A percentile compares a stretch with the other conserved stretches of the same genome.
These are phyloP conservation scores for Pythium folliculosum DNA, from an alignment of 352 stramenopile species.

Conservation along the genomic window DNA sequence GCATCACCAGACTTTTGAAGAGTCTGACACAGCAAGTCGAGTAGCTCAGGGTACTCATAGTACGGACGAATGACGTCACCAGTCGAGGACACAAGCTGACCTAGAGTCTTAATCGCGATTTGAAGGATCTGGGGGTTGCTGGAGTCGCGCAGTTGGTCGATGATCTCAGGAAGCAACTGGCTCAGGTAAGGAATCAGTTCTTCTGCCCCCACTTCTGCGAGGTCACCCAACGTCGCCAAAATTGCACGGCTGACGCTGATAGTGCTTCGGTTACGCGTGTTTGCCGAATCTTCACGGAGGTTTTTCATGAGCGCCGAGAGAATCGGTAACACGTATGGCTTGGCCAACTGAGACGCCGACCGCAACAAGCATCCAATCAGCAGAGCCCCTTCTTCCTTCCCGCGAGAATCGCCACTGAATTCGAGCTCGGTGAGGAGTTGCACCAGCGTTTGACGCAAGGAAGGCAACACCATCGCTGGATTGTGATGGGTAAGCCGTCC, in stretches of 20 bases:
- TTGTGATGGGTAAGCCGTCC: slow-evolving; percentile 86
- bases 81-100: slow-evolving; percentile 80
- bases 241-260: slow-evolving; percentile 86
- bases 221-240: slow-evolving; percentile 76
- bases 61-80: slow-evolving; percentile 85
- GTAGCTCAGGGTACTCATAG: slow-evolving; percentile 82
- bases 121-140: slow-evolving; percentile 86
- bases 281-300: slow-evolving; percentile 77
- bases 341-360: slow-evolving; percentile 73
- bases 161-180: slow-evolving; percentile 86
- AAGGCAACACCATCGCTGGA: slow-evolving; percentile 76
- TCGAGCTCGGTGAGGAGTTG: slow-evolving; percentile 86
- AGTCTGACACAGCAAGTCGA: slow-evolving; percentile 76
- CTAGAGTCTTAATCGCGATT: slow-evolving; percentile 84
- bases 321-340: slow-evolving; percentile 86
- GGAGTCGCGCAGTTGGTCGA: slow-evolving; percentile 84
- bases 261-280: slow-evolving; percentile 72
- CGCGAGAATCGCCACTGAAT: slow-evolving; percentile 78
- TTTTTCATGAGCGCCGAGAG: slow-evolving; percentile 88
- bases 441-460: slow-evolving; percentile 82
- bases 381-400: slow-evolving; percentile 82
- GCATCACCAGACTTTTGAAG: slow-evolving; percentile 82
- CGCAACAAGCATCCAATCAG: slow-evolving; percentile 80
- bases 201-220: slow-evolving; percentile 76
- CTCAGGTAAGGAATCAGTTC: slow-evolving; percentile 80